Base-by-base conservation (phyloP, 1,139 yeast genomes). In the Wickerhamiella pararugosa region DNA sequence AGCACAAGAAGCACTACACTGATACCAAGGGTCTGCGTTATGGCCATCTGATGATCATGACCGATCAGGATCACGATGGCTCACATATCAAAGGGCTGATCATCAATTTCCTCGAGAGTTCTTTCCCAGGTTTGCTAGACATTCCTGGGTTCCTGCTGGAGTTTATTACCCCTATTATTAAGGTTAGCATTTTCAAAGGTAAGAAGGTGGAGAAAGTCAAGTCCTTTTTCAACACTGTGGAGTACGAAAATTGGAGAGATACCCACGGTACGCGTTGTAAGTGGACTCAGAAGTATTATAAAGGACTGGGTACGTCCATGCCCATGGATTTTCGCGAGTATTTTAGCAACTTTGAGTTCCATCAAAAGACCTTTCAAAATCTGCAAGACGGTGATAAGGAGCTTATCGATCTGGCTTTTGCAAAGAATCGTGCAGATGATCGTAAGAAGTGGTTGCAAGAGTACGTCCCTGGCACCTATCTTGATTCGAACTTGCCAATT, bases 21-120 rank as follows among this genome's bases (percentile, higher is more conserved):
- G 80, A 76, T 52, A 69, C 82, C 7, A 74, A 73, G 45, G 76
- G 79, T 7, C 67, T 92, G 49, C 76, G 99, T 58, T 92, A 92
- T 58, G 98, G 99, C 27, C 95, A 86, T 60, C 73, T 92, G 41
- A 90, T 92, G 97, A 86, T 92, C 57, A 92, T 92, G 98, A 86
- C 99, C 5, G 99, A 92, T 81, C 99, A 92, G 64, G 99, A 92
- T 82, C 95, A 87, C 55, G 99, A 92, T 70, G 99, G 99, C 46
- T 82, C 94, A 21, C 99, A 92, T 66, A 92, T 92, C 58, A 92
- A 92, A 60, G 99, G 99, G 49, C 71, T 92, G 53, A 75, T 92
- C 49, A 92, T 92, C 56, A 92, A 92, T 59, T 92, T 90, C 57
- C 65, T 92, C 47, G 97, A 90, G 60, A 74, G 92, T 5, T 81